Conservation (phyloP, 2,329 filamentous ascomycete species). For the Phyllosticta ampelicida region DNA sequence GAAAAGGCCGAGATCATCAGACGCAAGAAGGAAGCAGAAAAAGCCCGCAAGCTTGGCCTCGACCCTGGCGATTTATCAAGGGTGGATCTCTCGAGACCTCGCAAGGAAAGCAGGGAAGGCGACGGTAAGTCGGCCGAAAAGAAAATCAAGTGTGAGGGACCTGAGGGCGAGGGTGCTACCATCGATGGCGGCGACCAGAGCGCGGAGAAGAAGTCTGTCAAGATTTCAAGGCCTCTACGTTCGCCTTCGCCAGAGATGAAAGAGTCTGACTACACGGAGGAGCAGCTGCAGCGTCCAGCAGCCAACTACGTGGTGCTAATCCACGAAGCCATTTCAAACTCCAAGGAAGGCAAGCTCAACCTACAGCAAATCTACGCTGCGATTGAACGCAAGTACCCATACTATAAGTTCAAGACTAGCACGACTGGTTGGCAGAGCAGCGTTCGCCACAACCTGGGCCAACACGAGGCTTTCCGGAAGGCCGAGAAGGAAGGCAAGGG, state of each 20-base stretch:
- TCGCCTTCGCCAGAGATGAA: constrained; percentile 54
- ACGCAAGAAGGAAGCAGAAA: constrained; percentile 39
- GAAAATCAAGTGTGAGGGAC: constrained; percentile 15
- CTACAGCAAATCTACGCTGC: constrained; percentile 56
- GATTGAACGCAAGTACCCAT: constrained; percentile 52
- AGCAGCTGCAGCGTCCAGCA: constrained; percentile 59
- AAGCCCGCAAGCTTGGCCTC: constrained; percentile 27
- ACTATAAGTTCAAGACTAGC: constrained; percentile 48
- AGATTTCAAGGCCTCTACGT: constrained; percentile 37
- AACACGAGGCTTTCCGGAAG: constrained; percentile 49
- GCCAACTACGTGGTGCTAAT: constrained; percentile 55
- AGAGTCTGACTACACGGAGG: constrained; percentile 56
- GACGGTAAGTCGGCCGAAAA: constrained; percentile 21
- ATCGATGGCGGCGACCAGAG: constrained; percentile 9
- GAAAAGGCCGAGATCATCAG: constrained; percentile 57
- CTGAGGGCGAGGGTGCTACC: constrained; percentile 19
- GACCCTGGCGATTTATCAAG: constrained; percentile 25
- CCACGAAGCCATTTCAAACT: constrained; percentile 50
- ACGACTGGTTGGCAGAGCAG: constrained; percentile 57
- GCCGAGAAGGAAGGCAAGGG: constrained; percentile 49
- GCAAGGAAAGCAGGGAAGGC: constrained; percentile 28
- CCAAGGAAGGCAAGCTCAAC: constrained; percentile 46
- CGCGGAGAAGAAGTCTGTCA: constrained; percentile 37
- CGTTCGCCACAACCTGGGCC: constrained; percentile 53
- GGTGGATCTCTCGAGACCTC: constrained; percentile 22